Evolutionary conservation across 306 rosid species (phyloP).

Genomic region (Dryas alaskensis): DNA sequence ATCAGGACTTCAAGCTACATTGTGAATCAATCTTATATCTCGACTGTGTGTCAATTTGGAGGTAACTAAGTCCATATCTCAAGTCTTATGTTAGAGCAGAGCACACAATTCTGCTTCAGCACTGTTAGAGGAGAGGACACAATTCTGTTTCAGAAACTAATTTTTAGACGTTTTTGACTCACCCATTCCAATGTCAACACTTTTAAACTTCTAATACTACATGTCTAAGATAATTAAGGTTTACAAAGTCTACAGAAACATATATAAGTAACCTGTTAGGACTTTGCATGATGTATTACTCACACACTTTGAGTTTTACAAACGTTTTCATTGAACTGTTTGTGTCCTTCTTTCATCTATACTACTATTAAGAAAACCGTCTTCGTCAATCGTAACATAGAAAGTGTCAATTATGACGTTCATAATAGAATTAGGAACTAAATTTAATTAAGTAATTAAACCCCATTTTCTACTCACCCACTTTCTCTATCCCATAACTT

Average conservation of each 20-base stretch:
- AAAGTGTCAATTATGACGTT: no score
- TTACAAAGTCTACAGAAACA: background rate
- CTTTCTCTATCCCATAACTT: no score
- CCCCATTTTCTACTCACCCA: no score
- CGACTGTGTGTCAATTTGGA: background rate
- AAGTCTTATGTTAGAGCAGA: background rate
- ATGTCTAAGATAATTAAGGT: background rate
- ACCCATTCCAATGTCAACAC: background rate
- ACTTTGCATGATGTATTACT: background rate
- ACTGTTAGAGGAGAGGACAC: background rate
- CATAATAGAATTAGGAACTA: no score
- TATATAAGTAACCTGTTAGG: background rate
- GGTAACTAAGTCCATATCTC: background rate
- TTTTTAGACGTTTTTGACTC: background rate
- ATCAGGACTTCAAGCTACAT: background rate
- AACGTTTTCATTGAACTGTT: no score
- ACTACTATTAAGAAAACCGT: no score
- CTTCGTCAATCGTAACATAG: no score
- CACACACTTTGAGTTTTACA: no score
- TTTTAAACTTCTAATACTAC: background rate
- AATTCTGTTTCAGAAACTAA: background rate
- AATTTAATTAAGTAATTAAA: no score
- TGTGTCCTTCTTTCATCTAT: no score
- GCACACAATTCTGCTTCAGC: background rate
- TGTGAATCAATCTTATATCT: background rate